Evolutionary conservation across 2,329 filamentous ascomycete species (phyloP), one percentile per base, ranked within the genome.

Genomic region (Calonectria crousiana): DNA sequence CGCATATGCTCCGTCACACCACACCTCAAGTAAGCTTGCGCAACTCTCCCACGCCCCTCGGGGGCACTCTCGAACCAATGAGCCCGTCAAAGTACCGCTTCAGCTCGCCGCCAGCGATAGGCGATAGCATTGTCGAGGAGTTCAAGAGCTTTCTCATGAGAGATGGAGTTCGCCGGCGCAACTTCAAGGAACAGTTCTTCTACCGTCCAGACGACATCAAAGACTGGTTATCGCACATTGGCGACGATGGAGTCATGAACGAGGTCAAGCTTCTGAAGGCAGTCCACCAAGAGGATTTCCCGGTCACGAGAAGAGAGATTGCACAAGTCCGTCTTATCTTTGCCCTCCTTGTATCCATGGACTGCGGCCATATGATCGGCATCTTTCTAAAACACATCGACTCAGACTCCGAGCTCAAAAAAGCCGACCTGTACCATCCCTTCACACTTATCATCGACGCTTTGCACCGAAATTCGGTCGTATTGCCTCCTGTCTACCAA

Each of bases 361-460:
- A n/a, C 13, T 71, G 69, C n/a, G 69, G 69, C 8, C 69, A 66
- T 23, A 53, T 71, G 69, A 70, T 70, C 16, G 18, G 16, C 13
- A 28, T 3, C 13, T 70, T 70, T 23, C 32, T 18, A 18, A 8
- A 32, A 10, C 20, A 9, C 4, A 41, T 51, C 10, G 23, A 62
- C n/a, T 62, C 56, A 5, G 56, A 70, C 13, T 30, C 14, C 1
- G 28, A 53, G 1, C 67, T 62, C 16, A 60, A 18, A 30, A 20
- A 2, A 23, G 4, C 30, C 30, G 30, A 30, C 52, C 16, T 56
- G 10, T 9, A 18, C 1, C 28, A 32, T 14, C 20, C 28, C 3
- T 71, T 65, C 23, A 6, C 4, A 2, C 3, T 16, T 1, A 58
- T 71, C 26, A 16, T 53, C 11, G 20, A 53, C 5, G 18, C 28